Evolutionary conservation across 1,284 basidiomycete species (phyloP), one percentile per base, ranked within the genome.

Genomic region (Rhodotorula sp.): DNA sequence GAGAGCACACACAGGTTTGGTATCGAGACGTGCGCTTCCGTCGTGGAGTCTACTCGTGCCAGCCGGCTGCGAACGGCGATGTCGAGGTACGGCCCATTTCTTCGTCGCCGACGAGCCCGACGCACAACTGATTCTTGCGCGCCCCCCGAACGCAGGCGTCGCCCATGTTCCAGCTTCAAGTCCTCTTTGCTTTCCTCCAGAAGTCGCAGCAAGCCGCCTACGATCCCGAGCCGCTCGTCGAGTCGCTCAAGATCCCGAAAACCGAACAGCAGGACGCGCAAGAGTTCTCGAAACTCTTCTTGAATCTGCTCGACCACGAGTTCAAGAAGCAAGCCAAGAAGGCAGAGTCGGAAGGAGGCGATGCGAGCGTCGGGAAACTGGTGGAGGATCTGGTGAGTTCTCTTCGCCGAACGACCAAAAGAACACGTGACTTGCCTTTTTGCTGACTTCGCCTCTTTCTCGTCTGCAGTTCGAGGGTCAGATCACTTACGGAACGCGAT

Each of bases 271-370:
- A 96, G 81, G 93, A 96, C 82, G 93, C 93, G 45, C 91, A 93
- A 80, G 93, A 96, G 91, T 96, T 96, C 79, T 92, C 91, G 0
- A 95, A 96, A 77, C 84, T 96, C 24, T 95, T 96, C 82, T 89
- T 95, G 86, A 88, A 87, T 7, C 88, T 93, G 77, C 84, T 96
- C 37, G 89, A 90, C 70, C 84, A 84, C 26, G 91, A 95, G 80
- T 95, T 95, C 80, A 86, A 87, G 81, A 91, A 89, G 76, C 89
- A 93, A 78, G 81, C 57, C 2, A 37, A 59, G 10, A 64, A 53
- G 37, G 60, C 64, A 1, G 58, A 62, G 48, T 30, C 30, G 42
- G 72, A 75, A 45, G 69, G 59, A 3, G 51, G 54, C 6, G 44
- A 51, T 18, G 30, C 26, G 55, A 54, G 46, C 22, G 60, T 72